Evolutionary conservation across 2,329 filamentous ascomycete genomes (phyloP), one percentile per base, ranked within the genome.

Genomic region (Domatiomyces globalis): DNA sequence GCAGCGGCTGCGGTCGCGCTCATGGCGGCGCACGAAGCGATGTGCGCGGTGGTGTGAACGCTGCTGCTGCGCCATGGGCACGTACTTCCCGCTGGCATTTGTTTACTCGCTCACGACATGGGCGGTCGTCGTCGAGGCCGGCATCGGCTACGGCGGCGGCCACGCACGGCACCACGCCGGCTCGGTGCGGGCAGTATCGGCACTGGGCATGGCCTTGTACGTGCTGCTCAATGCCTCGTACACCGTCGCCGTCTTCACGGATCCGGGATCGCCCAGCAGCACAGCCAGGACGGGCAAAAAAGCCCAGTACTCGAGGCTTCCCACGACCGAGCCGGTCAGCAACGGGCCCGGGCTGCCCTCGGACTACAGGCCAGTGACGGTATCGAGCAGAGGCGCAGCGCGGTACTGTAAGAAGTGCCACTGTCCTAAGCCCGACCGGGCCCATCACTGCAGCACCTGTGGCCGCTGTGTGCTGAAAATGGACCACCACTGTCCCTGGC

Each of bases 401-500:
- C 80, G 92, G 51, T 96, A 84, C 72, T 98, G 92, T 76, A 96
- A 96, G 71, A 98, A 98, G 71, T 98, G 92, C 68, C 86, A 94
- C 71, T 83, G 83, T 49, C 80, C 85, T 56, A 98, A 98, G 72
- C 92, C 92, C 43, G 92, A 98, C 70, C 86, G 92, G 55, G 82
- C 90, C 29, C 92, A 98, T 68, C 92, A 98, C 72, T 98, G 92
- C 75, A 94, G 87, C 9, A 94, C 88, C 3, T 98, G 92, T 70
- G 81, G 84, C 60, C 84, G 85, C 63, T 98, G 92, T 67, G 89
- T 98, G 22, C 75, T 98, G 67, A 98, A 98, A 74, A 98, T 98
- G 92, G 92, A 98, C 66, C 92, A 98, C 67, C 92, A 98, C 71
- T 98, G 92, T 66, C 92, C 92, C 15, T 98, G 92, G 92, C 77